phyloP scores from a whole-genome alignment of 139 green algal species.

The Limnomonas spitsbergensis region DNA sequence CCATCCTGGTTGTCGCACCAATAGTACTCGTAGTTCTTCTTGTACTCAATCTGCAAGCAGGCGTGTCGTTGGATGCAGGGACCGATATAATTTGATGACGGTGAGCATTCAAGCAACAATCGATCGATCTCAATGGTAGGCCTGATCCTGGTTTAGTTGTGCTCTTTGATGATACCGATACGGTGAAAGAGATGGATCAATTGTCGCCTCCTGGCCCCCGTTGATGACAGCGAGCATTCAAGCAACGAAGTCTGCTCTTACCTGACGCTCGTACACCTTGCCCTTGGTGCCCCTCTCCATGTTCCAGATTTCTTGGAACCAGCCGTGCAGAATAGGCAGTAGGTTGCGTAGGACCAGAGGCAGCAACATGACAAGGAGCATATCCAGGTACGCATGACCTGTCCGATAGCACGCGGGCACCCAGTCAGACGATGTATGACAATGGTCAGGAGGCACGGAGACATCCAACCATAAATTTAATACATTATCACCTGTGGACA shows the following conservation, averaged over 20 bases:
- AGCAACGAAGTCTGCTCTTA: not conserved
- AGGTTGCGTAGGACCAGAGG: constrained; percentile 32
- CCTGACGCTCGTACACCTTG: not conserved
- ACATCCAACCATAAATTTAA: constrained; percentile 1
- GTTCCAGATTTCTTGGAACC: not conserved
- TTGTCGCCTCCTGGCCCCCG: not conserved
- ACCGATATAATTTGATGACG: too few species aligned
- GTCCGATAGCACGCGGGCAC: too few species aligned
- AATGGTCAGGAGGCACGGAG: not conserved
- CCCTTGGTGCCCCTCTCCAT: not conserved
- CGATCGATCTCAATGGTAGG: too few species aligned
- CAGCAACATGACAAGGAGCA: constrained; percentile 33
- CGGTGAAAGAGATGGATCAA: not conserved
- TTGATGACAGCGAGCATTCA: not conserved
- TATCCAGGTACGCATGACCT: constrained; percentile 29
- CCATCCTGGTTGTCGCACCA: constrained; percentile 19
- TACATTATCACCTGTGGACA: constrained; percentile 18
- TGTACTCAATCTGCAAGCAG: constrained; percentile 19
- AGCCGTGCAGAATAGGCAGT: constrained; percentile 23
- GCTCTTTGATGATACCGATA: too few species aligned
- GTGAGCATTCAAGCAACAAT: too few species aligned
- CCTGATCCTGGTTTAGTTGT: too few species aligned
- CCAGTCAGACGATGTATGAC: not conserved
- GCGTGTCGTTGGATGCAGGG: too few species aligned
- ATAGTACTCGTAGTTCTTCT: constrained; percentile 17